phyloP scores from a whole-genome alignment of 2,329 filamentous ascomycete species.

The Fusarium citri region DNA sequence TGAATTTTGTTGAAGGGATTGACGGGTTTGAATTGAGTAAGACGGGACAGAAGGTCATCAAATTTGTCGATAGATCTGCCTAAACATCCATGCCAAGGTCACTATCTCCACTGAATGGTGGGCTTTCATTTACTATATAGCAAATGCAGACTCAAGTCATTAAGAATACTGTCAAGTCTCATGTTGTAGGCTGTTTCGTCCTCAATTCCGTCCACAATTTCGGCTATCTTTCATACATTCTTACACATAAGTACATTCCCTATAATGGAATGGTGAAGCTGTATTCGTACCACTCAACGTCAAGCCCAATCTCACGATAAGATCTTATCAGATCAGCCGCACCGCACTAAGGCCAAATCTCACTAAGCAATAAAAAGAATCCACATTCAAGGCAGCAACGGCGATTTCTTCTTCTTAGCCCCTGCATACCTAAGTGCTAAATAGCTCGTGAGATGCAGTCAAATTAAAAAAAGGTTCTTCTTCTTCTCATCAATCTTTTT shows the following conservation, averaged over 20 bases:
- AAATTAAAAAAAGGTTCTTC: neutral
- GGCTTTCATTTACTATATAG: neutral
- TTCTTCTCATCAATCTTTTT: neutral
- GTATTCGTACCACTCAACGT: neutral
- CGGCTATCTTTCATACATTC: accelerated
- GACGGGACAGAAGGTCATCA: conserved; percentile 46
- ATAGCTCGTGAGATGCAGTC: neutral
- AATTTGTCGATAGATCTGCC: conserved; percentile 44
- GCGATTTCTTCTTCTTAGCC: neutral
- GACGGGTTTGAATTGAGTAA: conserved; percentile 43
- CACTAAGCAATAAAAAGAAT: neutral
- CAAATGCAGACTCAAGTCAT: neutral
- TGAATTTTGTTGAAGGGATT: conserved; percentile 53
- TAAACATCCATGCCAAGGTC: neutral
- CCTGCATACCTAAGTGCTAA: neutral
- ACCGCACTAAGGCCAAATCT: neutral
- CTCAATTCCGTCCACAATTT: neutral
- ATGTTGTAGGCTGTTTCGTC: accelerated
- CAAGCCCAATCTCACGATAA: neutral
- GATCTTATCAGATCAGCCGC: neutral
- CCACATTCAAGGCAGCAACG: neutral
- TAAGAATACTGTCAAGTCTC: neutral
- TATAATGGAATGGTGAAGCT: too few species aligned
- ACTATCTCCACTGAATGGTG: neutral
- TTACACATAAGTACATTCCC: neutral